Percentiles rank a stretch among this genome's conserved stretches.
phyloP scores from a whole-genome alignment of 352 stramenopile species.

The Blastocystis sp. region DNA sequence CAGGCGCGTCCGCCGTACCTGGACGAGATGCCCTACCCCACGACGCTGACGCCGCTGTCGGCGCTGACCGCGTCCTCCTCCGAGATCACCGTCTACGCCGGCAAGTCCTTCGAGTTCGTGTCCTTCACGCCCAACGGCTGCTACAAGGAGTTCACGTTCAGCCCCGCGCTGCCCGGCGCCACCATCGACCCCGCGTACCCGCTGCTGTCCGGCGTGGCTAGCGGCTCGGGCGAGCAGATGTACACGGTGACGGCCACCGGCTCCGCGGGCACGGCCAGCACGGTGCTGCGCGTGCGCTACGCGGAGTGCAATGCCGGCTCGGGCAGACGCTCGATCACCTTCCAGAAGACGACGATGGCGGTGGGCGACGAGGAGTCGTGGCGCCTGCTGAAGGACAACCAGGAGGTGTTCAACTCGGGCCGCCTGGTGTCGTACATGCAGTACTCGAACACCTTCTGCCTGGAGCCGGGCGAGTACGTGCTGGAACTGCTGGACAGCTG shows the following conservation, averaged over 20 bases:
- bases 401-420: conserved; percentile 26
- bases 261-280: not conserved
- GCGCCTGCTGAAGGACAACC: conserved; percentile 10
- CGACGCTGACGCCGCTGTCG: conserved; percentile 2
- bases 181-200: conserved; percentile 46
- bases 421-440: not conserved
- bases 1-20: conserved; percentile 21
- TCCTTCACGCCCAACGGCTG: conserved; percentile 28
- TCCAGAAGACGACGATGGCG: conserved; percentile 9
- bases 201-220: conserved; percentile 6
- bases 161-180: conserved; percentile 8
- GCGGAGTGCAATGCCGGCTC: conserved; percentile 21
- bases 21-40: conserved; percentile 30
- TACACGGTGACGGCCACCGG: conserved; percentile 55
- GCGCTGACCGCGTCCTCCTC: not conserved
- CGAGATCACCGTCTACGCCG: conserved; percentile 27
- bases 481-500: conserved; percentile 43
- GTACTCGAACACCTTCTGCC: conserved; percentile 57
- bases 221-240: conserved; percentile 7
- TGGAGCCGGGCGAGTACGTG: conserved; percentile 36
- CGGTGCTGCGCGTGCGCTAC: conserved; percentile 37
- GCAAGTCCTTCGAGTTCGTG: conserved; percentile 2
- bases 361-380: conserved; percentile 51
- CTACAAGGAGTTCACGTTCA: conserved; percentile 50
- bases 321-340: conserved; percentile 8